Conservation (phyloP, 2,329 filamentous ascomycete species). For the Magnaporthales sp. region DNA sequence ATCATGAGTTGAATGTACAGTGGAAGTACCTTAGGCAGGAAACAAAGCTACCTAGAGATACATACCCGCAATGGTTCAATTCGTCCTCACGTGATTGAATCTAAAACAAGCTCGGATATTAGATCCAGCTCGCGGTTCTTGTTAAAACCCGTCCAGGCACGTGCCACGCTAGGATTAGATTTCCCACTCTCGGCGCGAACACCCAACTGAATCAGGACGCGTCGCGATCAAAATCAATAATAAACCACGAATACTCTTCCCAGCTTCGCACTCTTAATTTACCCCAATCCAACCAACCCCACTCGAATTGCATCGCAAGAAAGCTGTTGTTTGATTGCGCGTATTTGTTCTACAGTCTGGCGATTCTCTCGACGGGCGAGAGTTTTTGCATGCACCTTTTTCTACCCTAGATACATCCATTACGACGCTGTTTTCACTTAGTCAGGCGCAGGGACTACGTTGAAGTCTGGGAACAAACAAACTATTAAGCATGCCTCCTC, state of each 20-base stretch:
- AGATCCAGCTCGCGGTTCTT: too few relatives aligned
- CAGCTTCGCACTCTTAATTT: background rate
- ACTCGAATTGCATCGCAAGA: background rate
- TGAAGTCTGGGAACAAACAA: background rate
- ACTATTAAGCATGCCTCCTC: conserved; percentile 3
- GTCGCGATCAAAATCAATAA: background rate
- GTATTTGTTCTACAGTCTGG: background rate
- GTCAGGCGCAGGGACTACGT: background rate
- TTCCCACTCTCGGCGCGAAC: too few relatives aligned
- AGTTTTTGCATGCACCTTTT: background rate
- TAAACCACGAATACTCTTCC: background rate
- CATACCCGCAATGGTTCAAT: too few relatives aligned
- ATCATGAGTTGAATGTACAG: too few relatives aligned
- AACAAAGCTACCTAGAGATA: too few relatives aligned
- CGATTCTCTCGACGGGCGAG: background rate
- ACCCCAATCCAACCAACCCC: background rate
- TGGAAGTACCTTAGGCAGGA: too few relatives aligned
- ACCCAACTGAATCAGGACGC: background rate
- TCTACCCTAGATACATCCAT: too few relatives aligned
- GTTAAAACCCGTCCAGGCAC: too few relatives aligned
- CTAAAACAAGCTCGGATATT: too few relatives aligned
- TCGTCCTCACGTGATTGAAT: too few relatives aligned
- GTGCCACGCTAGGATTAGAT: too few relatives aligned
- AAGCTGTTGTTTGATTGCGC: background rate
- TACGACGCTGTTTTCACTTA: background rate